phyloP scores from a whole-genome alignment of 768 basidiomycete species.

The Lentinula aciculospora region DNA sequence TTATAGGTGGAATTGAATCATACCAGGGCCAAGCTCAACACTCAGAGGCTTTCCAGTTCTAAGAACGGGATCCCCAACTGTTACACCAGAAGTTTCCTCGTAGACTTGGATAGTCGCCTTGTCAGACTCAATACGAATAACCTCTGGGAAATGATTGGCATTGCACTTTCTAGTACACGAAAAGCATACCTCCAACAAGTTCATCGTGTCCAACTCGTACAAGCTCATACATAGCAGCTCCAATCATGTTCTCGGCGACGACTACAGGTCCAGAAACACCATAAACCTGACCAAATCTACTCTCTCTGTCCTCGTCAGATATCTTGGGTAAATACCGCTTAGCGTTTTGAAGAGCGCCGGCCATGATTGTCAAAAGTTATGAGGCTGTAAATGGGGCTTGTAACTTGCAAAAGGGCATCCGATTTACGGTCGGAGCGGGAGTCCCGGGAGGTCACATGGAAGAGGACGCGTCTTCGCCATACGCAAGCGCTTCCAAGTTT shows the following conservation, averaged over 20 bases:
- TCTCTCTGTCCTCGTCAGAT: slow-evolving; percentile 86
- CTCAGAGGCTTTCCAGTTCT: slow-evolving; percentile 97
- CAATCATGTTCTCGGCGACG: slow-evolving; percentile 92
- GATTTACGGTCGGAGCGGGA: background rate
- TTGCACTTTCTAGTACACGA: background rate
- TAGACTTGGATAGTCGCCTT: slow-evolving; percentile 99
- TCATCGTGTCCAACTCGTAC: slow-evolving; percentile 98
- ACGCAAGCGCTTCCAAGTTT: background rate
- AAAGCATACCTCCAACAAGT: slow-evolving; percentile 79
- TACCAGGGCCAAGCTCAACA: slow-evolving; percentile 96
- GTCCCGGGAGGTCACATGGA: background rate
- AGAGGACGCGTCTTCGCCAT: slow-evolving; percentile 5
- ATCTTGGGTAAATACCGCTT: slow-evolving; percentile 85
- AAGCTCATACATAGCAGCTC: slow-evolving; percentile 96
- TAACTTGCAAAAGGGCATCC: background rate
- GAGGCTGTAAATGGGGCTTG: slow-evolving; percentile 7
- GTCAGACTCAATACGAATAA: slow-evolving; percentile 97
- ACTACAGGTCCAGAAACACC: slow-evolving; percentile 99
- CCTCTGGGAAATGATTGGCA: slow-evolving; percentile 53
- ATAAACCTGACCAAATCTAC: slow-evolving; percentile 80
- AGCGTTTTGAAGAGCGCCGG: slow-evolving; percentile 89
- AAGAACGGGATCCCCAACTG: slow-evolving; percentile 96
- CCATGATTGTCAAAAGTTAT: slow-evolving; percentile 52
- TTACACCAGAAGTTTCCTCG: slow-evolving; percentile 98
- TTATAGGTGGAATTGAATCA: slow-evolving; percentile 13